A percentile compares a stretch with the other conserved stretches of the same genome.
phyloP scores from a whole-genome alignment of 192 early-diverging fungal genomes.

The Coemansia sp. region DNA sequence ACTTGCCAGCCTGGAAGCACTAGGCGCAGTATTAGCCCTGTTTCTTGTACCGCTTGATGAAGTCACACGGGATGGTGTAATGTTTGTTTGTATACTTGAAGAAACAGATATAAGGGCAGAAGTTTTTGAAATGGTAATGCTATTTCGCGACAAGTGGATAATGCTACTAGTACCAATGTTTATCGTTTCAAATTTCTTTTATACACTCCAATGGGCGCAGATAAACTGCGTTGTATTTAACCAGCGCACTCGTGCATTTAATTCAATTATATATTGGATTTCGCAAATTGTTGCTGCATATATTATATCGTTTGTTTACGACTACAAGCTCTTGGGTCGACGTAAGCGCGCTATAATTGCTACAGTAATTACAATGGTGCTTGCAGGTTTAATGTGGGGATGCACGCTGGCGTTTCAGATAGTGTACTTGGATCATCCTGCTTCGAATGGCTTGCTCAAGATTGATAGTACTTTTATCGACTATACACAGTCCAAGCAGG shows the following conservation, averaged over 20 bases:
- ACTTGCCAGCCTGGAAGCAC: slow-evolving; percentile 68
- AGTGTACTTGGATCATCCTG: slow-evolving; percentile 37
- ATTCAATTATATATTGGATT: slow-evolving; percentile 76
- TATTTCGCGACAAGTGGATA: slow-evolving; percentile 67
- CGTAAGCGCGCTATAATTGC: slow-evolving; percentile 20
- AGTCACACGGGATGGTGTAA: slow-evolving; percentile 65
- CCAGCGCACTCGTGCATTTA: slow-evolving; percentile 67
- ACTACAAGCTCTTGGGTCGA: slow-evolving; percentile 15
- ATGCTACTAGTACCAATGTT: slow-evolving; percentile 70
- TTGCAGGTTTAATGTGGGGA: slow-evolving; percentile 33
- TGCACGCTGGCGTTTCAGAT: slow-evolving; percentile 64
- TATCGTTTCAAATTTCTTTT: slow-evolving; percentile 75
- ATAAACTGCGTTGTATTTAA: slow-evolving; percentile 69
- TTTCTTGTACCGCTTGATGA: slow-evolving; percentile 57
- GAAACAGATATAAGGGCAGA: slow-evolving; percentile 59
- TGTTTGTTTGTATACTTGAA: slow-evolving; percentile 57
- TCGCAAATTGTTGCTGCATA: slow-evolving; percentile 72
- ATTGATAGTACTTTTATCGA: slow-evolving; percentile 38
- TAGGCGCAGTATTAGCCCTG: slow-evolving; percentile 61
- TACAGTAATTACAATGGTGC: slow-evolving; percentile 5
- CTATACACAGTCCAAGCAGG: slow-evolving; percentile 45
- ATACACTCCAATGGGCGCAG: slow-evolving; percentile 69
- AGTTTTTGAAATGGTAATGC: slow-evolving; percentile 51
- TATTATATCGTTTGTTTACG: slow-evolving; percentile 55
- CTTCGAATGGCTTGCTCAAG: not conserved